Evolutionary conservation across 176 grass and related monocot species (phyloP), one percentile per base, ranked within the genome.

Genomic region (Oryza longistaminata): DNA sequence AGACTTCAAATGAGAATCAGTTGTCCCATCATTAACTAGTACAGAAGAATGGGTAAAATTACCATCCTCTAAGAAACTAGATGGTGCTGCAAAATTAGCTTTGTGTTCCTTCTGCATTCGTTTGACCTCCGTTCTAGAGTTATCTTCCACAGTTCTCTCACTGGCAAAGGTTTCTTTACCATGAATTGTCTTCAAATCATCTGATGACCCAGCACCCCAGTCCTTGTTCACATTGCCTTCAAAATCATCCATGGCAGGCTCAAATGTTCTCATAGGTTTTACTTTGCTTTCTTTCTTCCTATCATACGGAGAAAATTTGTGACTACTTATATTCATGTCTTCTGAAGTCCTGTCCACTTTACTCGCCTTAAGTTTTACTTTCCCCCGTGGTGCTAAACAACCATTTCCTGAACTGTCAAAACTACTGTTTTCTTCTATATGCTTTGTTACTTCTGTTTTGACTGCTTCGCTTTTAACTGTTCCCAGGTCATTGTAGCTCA

Each of bases 271-370:
- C 53, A 81, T 80, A 48, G 76, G 22, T 78, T 80, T 91, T 52
- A 37, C 74, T 88, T 82, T 94, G 55, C 26, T 83, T 87, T 91
- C 90, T 88, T 86, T 86, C 44, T 88, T 80, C 43, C 31, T 65
- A 88, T 90, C 62, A 90, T 77, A 76, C 73, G 67, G 58, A 75
- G 69, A 78, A 21, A 85, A 68, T 60, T 53, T 85, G 39, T 77
- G 42, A 66, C 39, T 85, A 71, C 31, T 85, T 65, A 85, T 66
- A 68, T 75, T 81, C 85, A 25, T 76, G 60, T 75, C 73, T 60
- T 82, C 77, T 37, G 55, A 81, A 49, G 29, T 48, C 75, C 43
- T 87, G 17, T 89, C 87, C 82, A 61, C 67, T 67, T 77, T 81
- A 46, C 79, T 71, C 27, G 50, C 71, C 83, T 82, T 91, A 48